These are phyloP conservation scores for Beauveria medogensis DNA, from an alignment of 2,329 filamentous ascomycete species.

Conservation along the genomic window DNA sequence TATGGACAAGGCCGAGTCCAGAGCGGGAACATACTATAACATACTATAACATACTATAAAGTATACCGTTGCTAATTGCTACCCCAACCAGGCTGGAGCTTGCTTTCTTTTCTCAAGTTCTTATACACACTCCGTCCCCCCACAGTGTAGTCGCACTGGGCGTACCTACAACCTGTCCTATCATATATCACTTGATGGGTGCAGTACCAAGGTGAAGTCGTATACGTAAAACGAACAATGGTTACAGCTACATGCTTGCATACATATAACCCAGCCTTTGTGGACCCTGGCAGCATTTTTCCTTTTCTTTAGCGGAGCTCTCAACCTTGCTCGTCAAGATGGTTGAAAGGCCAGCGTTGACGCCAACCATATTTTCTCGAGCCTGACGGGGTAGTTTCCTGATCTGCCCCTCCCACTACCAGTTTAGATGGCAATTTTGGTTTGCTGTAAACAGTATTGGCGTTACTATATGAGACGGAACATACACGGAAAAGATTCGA, in stretches of 20 bases:
- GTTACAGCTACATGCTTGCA: too few relatives aligned
- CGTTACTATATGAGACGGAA: too few relatives aligned
- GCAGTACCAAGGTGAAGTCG: neutral
- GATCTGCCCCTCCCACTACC: neutral
- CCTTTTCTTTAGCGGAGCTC: too few relatives aligned
- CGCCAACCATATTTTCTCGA: neutral
- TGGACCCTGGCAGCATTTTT: too few relatives aligned
- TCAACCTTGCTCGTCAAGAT: too few relatives aligned
- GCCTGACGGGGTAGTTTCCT: neutral
- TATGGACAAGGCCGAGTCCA: too few relatives aligned
- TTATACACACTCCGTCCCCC: neutral
- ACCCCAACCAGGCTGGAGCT: neutral
- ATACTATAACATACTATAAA: neutral
- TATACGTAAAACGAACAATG: conserved; percentile 1
- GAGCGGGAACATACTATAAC: too few relatives aligned
- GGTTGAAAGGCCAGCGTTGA: neutral
- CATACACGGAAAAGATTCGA: too few relatives aligned
- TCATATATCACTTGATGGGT: neutral
- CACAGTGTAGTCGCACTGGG: neutral
- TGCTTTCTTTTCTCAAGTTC: neutral
- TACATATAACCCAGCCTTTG: too few relatives aligned
- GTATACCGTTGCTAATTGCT: neutral
- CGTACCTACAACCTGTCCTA: neutral
- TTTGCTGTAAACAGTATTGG: too few relatives aligned
- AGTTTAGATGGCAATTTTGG: too few relatives aligned